These are phyloP conservation scores for Stylosanthes scabra DNA, from an alignment of 331 rosid genomes.

Conservation along the genomic window DNA sequence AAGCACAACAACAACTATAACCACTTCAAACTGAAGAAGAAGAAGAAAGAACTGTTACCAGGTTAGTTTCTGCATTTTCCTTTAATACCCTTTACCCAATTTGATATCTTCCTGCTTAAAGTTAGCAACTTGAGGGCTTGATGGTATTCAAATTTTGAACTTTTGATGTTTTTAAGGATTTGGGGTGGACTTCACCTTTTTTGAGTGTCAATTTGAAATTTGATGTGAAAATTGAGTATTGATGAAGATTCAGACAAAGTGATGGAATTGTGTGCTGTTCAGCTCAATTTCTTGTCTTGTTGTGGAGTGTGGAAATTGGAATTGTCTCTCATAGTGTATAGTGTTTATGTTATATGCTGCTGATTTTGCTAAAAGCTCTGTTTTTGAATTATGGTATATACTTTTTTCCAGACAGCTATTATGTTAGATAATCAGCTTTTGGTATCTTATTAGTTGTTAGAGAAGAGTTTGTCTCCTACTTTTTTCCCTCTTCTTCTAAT, in stretches of 20 bases:
- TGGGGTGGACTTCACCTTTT: slow-evolving; percentile 48
- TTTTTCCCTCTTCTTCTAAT: slow-evolving; percentile 1
- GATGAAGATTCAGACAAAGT: slow-evolving; percentile 66
- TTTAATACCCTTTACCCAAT: neutral
- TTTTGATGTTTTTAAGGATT: slow-evolving; percentile 63
- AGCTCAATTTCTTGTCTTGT: slow-evolving; percentile 47
- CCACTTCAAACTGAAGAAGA: neutral
- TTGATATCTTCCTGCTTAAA: slow-evolving; percentile 44
- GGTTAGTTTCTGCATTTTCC: slow-evolving; percentile 46
- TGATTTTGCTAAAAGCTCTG: slow-evolving; percentile 43
- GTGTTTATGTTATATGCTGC: slow-evolving; percentile 42
- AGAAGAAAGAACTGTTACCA: neutral
- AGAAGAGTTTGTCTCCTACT: slow-evolving; percentile 48
- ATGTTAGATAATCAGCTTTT: slow-evolving; percentile 52
- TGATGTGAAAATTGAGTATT: slow-evolving; percentile 47
- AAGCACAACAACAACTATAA: slow-evolving; percentile 6
- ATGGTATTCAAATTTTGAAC: slow-evolving; percentile 34
- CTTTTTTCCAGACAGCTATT: slow-evolving; percentile 36
- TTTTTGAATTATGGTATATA: slow-evolving; percentile 30
- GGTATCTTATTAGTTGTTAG: slow-evolving; percentile 53
- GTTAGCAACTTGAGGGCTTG: slow-evolving; percentile 25
- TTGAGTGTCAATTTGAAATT: slow-evolving; percentile 45
- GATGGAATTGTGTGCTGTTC: slow-evolving; percentile 46
- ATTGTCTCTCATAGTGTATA: slow-evolving; percentile 47
- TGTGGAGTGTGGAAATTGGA: slow-evolving; percentile 48